phyloP scores from a whole-genome alignment of 2,329 filamentous ascomycete species.

The Talaromyces sp. region DNA sequence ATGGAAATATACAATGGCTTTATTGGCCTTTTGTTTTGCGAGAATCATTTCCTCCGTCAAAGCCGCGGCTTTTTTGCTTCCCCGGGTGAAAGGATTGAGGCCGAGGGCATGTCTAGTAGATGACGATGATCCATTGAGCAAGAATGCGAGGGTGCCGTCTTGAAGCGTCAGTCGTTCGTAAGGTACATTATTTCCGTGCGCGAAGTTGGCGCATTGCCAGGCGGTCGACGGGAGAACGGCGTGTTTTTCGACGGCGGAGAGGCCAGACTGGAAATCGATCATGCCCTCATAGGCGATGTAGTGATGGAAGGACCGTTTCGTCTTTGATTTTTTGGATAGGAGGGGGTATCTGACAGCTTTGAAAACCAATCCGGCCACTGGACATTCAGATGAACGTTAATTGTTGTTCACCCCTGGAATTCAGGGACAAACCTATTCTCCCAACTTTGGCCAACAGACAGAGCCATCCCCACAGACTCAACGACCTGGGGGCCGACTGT shows the following conservation, averaged over 20 bases:
- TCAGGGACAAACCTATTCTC: conserved; percentile 7
- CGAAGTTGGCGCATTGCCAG: background rate
- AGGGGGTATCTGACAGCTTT: conserved; percentile 2
- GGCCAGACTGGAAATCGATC: conserved; percentile 12
- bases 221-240: conserved; percentile 1
- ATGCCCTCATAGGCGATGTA: conserved; percentile 15
- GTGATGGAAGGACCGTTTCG: background rate
- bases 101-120: background rate
- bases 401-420: background rate
- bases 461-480: conserved; percentile 12
- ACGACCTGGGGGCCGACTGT: background rate
- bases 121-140: conserved; percentile 7
- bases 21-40: conserved; percentile 8
- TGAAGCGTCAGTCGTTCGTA: background rate
- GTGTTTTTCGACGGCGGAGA: conserved; percentile 9
- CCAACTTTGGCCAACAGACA: conserved; percentile 12
- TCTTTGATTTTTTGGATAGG: background rate
- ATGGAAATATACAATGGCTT: conserved; percentile 15
- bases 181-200: background rate
- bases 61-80: background rate
- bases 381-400: background rate
- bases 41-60: background rate
- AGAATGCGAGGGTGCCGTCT: conserved; percentile 8
- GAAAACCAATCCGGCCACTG: conserved; percentile 6
- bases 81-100: background rate